A percentile compares a stretch with the other conserved stretches of the same genome.
phyloP scores from a whole-genome alignment of 352 stramenopile genomes.

The Sclerospora graminicola region DNA sequence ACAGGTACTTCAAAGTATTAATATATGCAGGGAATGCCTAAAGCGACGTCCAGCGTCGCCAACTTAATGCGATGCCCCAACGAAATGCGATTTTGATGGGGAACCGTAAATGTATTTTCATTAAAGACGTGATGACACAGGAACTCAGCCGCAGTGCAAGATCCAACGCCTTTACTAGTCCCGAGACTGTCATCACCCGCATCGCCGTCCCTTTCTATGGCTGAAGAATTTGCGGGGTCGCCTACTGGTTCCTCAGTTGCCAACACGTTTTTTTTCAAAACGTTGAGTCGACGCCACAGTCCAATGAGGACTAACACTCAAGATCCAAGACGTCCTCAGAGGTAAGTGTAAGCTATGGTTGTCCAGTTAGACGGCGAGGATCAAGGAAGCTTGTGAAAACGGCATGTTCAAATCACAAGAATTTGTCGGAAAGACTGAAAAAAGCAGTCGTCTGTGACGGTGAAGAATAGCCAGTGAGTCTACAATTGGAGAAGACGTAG shows the following conservation, averaged over 20 bases:
- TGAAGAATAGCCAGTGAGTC: no score
- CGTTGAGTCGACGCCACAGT: constrained; percentile 37
- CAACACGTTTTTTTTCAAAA: constrained; percentile 28
- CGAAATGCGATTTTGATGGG: no score
- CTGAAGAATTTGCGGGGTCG: constrained; percentile 6
- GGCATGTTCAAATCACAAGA: constrained; percentile 48
- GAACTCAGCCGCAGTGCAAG: constrained; percentile 14
- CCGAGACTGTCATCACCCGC: constrained; percentile 13
- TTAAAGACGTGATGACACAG: constrained; percentile 26
- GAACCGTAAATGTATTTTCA: no score
- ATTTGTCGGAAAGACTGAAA: constrained; percentile 52
- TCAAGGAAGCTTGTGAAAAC: constrained; percentile 29
- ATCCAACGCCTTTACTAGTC: constrained; percentile 13
- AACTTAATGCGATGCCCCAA: no score
- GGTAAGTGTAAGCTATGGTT: constrained; percentile 24
- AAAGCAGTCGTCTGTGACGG: no score
- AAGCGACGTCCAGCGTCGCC: no score
- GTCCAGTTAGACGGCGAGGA: constrained; percentile 11
- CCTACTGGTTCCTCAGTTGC: no score
- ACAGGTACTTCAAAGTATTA: no score
- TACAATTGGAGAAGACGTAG: no score
- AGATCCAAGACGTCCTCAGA: constrained; percentile 68
- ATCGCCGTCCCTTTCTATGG: constrained; percentile 15
- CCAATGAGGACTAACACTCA: constrained; percentile 68
- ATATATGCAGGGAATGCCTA: no score